A percentile compares a stretch with the other conserved stretches of the same genome.
Evolutionary conservation across 495 filamentous ascomycete species (phyloP).

Genomic region (Annulohypoxylon nitens): DNA sequence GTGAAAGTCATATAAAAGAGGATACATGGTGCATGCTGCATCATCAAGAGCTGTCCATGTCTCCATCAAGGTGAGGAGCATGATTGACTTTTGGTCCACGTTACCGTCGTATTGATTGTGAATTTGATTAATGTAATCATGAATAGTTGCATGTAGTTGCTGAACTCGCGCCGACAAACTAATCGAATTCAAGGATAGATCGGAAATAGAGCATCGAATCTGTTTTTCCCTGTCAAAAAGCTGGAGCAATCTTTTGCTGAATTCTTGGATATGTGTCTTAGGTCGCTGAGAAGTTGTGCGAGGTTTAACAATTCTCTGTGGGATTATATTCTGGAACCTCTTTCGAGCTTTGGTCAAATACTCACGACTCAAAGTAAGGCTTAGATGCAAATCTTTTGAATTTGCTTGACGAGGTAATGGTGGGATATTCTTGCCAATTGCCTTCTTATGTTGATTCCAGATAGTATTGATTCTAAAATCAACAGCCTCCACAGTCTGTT

Average conservation of each 20-base stretch:
- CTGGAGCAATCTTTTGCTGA: constrained; percentile 16
- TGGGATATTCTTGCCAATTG: constrained; percentile 52
- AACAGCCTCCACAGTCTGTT: constrained; percentile 26
- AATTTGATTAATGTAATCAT: constrained; percentile 53
- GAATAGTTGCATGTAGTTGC: constrained; percentile 54
- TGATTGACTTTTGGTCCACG: constrained; percentile 58
- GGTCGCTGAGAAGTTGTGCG: constrained; percentile 1
- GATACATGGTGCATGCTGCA: constrained; percentile 47
- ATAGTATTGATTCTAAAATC: constrained; percentile 14
- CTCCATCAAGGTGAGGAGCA: constrained; percentile 59
- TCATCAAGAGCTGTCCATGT: constrained; percentile 59
- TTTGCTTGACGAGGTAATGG: constrained; percentile 55
- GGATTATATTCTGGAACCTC: constrained; percentile 7
- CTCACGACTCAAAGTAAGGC: constrained; percentile 58
- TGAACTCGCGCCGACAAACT: constrained; percentile 43
- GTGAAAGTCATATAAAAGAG: constrained; percentile 55
- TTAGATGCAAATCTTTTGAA: constrained; percentile 47
- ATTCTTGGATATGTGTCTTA: constrained; percentile 23
- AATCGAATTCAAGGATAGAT: background rate
- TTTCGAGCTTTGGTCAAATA: constrained; percentile 48
- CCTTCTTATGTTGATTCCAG: constrained; percentile 47
- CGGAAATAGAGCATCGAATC: background rate
- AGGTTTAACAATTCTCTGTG: background rate
- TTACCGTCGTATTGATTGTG: constrained; percentile 60
- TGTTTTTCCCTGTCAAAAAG: constrained; percentile 32